Conservation (phyloP, 352 stramenopile species). For the Phytophthora tubulina region DNA sequence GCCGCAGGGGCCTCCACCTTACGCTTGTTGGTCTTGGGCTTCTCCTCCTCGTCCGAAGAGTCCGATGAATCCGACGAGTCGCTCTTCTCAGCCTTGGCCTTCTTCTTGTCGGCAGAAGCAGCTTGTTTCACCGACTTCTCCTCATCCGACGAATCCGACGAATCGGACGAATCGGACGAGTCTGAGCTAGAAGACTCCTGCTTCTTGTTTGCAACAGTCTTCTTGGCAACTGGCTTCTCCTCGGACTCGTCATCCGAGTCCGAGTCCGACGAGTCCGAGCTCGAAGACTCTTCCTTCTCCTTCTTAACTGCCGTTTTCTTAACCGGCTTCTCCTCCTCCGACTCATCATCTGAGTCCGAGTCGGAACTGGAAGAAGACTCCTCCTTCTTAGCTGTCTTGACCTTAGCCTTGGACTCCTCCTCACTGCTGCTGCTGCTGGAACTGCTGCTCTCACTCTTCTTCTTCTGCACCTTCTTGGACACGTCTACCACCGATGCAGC, state of each 20-base stretch:
- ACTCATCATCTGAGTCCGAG: constrained; percentile 64
- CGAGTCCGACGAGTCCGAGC: constrained; percentile 13
- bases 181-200: constrained; percentile 42
- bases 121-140: constrained; percentile 42
- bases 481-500: constrained; percentile 64
- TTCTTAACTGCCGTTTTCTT: constrained; percentile 47
- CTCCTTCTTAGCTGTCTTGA: constrained; percentile 30
- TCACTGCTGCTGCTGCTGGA: constrained; percentile 22
- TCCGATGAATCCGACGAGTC: constrained; percentile 22
- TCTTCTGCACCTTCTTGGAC: constrained; percentile 52
- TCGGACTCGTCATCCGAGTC: constrained; percentile 28
- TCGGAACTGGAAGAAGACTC: constrained; percentile 44
- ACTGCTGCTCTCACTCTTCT: constrained; percentile 21
- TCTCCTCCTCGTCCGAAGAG: constrained; percentile 56
- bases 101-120: constrained; percentile 14
- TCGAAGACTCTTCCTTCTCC: constrained; percentile 7
- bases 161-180: constrained; percentile 49
- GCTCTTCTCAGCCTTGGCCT: constrained; percentile 13
- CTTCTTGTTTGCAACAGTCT: not conserved
- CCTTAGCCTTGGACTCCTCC: constrained; percentile 43
- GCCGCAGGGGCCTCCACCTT: constrained; percentile 55
- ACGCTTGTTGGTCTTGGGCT: constrained; percentile 57
- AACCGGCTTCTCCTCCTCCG: constrained; percentile 39
- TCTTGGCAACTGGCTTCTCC: constrained; percentile 38
- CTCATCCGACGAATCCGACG: constrained; percentile 55